Conservation (phyloP, 1,284 basidiomycete species). For the Trichosporon sp. region DNA sequence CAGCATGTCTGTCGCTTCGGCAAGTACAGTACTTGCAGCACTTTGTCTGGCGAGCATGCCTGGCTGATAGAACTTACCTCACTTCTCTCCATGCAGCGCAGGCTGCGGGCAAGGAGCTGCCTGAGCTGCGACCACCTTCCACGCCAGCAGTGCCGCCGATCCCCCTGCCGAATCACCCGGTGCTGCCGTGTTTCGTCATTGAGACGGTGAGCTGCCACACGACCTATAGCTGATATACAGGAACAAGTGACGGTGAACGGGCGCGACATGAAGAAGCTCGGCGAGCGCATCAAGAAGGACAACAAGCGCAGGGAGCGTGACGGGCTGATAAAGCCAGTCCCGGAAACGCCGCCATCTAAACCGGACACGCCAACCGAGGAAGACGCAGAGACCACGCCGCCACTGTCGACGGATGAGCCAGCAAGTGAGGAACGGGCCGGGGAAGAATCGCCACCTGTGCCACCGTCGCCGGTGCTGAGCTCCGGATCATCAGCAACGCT, state of each 20-base stretch:
- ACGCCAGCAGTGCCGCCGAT: background rate
- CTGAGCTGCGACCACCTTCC: background rate
- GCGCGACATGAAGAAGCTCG: background rate
- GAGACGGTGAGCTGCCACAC: background rate
- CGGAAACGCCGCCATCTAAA: background rate
- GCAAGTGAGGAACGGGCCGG: no score
- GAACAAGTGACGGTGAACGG: background rate
- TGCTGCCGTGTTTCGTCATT: background rate
- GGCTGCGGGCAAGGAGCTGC: background rate
- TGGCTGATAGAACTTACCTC: slow-evolving; percentile 52
- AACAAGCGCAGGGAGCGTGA: background rate
- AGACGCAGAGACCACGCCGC: background rate
- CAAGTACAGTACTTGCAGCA: slow-evolving; percentile 80
- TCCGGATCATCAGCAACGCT: background rate
- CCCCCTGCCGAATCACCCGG: background rate
- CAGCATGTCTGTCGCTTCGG: slow-evolving; percentile 68
- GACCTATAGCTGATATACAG: background rate
- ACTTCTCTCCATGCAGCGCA: background rate
- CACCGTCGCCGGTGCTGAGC: background rate
- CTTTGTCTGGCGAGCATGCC: slow-evolving; percentile 67
- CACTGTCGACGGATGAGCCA: no score
- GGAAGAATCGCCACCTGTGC: background rate
- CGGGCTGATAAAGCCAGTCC: background rate
- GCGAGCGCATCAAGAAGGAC: background rate
- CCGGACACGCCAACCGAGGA: background rate